Evolutionary conservation across 2,329 filamentous ascomycete genomes (phyloP).

Genomic region (Ramularia endophylla): DNA sequence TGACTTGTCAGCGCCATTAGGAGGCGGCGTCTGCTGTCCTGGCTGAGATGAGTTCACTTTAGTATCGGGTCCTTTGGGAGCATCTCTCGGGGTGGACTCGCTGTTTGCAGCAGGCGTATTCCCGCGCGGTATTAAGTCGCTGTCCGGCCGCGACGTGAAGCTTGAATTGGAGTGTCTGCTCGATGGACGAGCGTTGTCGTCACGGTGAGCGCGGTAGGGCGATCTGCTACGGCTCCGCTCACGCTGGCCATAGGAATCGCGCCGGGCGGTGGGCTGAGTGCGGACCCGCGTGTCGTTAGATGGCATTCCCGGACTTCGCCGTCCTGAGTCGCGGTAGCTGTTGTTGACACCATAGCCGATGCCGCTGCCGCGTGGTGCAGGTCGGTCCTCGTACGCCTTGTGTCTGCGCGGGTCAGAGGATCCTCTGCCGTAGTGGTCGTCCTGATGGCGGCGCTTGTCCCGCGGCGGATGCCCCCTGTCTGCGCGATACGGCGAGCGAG

Average conservation of each 20-base stretch:
- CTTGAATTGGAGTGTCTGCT: conserved; percentile 4
- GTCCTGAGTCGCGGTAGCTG: conserved; percentile 37
- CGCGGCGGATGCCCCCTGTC: conserved; percentile 33
- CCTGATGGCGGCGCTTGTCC: conserved; percentile 61
- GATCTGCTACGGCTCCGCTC: conserved; percentile 23
- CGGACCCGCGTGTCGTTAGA: conserved; percentile 8
- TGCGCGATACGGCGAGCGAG: conserved; percentile 26
- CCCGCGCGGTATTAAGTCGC: conserved; percentile 2
- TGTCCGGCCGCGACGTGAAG: too few relatives aligned
- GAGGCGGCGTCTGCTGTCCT: conserved; percentile 4
- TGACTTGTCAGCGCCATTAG: conserved; percentile 4
- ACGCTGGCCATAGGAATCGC: conserved; percentile 7
- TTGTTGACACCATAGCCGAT: conserved; percentile 6
- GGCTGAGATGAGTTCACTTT: conserved; percentile 11
- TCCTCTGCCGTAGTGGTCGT: conserved; percentile 49
- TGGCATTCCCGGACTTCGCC: conserved; percentile 2
- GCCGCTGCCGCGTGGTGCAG: conserved; percentile 24
- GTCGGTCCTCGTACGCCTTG: conserved; percentile 55
- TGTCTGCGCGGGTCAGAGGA: conserved; percentile 55
- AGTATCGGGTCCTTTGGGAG: conserved; percentile 13
- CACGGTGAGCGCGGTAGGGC: conserved; percentile 17
- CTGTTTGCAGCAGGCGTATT: conserved; percentile 14
- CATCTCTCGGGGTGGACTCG: conserved; percentile 13
- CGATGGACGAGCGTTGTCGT: conserved; percentile 6
- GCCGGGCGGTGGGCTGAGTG: conserved; percentile 4